Evolutionary conservation across 352 stramenopile species (phyloP).

Genomic region (Aphanomyces cochlioides): DNA sequence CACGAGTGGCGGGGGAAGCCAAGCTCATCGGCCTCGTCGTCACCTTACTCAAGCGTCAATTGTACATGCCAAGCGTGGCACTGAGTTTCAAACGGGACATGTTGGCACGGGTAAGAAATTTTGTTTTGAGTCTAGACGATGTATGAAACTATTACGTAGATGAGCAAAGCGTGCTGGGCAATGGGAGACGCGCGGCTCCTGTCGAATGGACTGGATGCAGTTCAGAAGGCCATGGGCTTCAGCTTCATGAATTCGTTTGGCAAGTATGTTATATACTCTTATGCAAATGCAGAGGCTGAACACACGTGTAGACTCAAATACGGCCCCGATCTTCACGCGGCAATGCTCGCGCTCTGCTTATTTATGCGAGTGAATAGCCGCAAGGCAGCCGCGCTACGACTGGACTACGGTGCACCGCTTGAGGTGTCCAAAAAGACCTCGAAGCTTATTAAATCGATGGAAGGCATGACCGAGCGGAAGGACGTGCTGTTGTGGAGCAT

Average conservation of each 20-base stretch:
- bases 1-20: conserved; percentile 1
- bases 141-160: conserved; percentile 1
- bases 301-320: conserved; percentile 45
- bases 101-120: conserved; percentile 16
- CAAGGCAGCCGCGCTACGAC: conserved; percentile 57
- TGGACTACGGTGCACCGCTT: conserved; percentile 70
- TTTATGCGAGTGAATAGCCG: conserved; percentile 78
- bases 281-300: background rate
- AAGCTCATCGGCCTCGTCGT: conserved; percentile 18
- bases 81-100: conserved; percentile 27
- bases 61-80: conserved; percentile 20
- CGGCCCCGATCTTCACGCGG: conserved; percentile 75
- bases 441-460: conserved; percentile 66
- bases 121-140: background rate
- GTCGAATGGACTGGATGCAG: conserved; percentile 4
- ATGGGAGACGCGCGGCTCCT: conserved; percentile 4
- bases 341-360: conserved; percentile 61
- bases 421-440: conserved; percentile 78
- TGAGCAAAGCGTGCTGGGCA: conserved; percentile 23
- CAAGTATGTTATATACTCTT: conserved; percentile 9
- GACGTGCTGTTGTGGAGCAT: conserved; percentile 43
- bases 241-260: conserved; percentile 26
- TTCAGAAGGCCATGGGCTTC: conserved; percentile 28
- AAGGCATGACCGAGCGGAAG: conserved; percentile 71
- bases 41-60: background rate